phyloP scores from a whole-genome alignment of 2,329 filamentous ascomycete genomes.

The Capronia epimyces region DNA sequence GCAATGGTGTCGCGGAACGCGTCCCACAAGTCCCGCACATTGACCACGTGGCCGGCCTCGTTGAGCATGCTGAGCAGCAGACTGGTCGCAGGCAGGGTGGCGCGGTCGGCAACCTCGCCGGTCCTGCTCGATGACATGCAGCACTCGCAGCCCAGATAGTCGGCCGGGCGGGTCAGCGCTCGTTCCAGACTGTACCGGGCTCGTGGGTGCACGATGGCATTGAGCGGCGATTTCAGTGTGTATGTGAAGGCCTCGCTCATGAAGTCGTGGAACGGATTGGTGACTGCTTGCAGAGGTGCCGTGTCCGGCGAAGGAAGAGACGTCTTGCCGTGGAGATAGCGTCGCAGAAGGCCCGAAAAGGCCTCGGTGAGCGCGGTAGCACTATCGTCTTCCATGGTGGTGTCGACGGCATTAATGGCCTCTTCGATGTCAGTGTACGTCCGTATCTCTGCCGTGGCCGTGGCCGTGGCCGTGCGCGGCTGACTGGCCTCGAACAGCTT shows the following conservation, averaged over 20 bases:
- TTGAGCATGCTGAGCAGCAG: conserved; percentile 59
- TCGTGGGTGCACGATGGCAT: conserved; percentile 53
- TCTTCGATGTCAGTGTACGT: background rate
- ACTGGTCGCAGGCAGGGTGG: conserved; percentile 53
- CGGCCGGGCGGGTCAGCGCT: conserved; percentile 54
- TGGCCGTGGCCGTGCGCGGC: background rate
- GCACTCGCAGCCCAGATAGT: conserved; percentile 55
- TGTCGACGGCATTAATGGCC: background rate
- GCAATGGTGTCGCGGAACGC: conserved; percentile 44
- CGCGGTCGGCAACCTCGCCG: conserved; percentile 36
- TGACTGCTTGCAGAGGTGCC: background rate
- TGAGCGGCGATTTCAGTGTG: conserved; percentile 53
- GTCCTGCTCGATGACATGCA: conserved; percentile 31
- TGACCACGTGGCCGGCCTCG: conserved; percentile 57
- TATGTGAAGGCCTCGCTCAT: conserved; percentile 56
- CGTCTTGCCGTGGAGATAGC: conserved; percentile 4
- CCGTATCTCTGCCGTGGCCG: background rate
- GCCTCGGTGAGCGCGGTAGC: background rate
- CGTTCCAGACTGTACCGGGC: conserved; percentile 56
- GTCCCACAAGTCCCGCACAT: conserved; percentile 57
- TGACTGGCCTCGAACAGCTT: background rate
- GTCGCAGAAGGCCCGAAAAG: conserved; percentile 1
- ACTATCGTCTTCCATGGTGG: background rate
- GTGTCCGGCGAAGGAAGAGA: background rate
- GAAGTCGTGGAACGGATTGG: conserved; percentile 39